These are phyloP conservation scores for Scheffersomyces parashehatae DNA, from an alignment of 1,139 yeast species.

Conservation along the genomic window DNA sequence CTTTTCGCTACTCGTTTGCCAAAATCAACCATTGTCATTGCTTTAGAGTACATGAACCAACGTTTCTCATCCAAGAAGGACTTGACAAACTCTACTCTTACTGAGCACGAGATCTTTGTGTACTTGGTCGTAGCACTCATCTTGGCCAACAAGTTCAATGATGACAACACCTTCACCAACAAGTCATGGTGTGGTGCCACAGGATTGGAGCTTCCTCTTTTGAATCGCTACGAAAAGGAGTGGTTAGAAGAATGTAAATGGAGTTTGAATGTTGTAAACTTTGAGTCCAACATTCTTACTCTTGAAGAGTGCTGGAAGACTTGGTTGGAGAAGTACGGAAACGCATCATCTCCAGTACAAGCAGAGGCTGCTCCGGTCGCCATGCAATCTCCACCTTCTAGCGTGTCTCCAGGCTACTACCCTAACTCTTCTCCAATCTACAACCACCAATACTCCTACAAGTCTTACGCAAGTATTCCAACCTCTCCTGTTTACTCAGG, in stretches of 20 bases:
- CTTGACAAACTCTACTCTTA: constrained; percentile 24
- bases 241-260: constrained; percentile 65
- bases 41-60: constrained; percentile 71
- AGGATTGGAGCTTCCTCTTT: constrained; percentile 60
- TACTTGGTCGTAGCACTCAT: constrained; percentile 70
- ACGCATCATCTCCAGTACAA: constrained; percentile 2
- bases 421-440: constrained; percentile 23
- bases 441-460: constrained; percentile 6
- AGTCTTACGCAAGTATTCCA: constrained; percentile 18
- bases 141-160: constrained; percentile 91
- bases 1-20: constrained; percentile 90
- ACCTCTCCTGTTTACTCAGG: constrained; percentile 25
- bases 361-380: constrained; percentile 5
- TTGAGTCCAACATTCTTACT: constrained; percentile 40
- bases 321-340: constrained; percentile 41
- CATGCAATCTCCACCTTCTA: constrained; percentile 8
- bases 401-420: constrained; percentile 12
- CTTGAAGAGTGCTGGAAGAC: constrained; percentile 51
- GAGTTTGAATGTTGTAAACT: constrained; percentile 48
- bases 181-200: constrained; percentile 96
- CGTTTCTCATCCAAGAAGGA: constrained; percentile 30
- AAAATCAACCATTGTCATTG: constrained; percentile 72
- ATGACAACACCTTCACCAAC: constrained; percentile 94
- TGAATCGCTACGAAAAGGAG: constrained; percentile 67
- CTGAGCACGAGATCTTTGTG: constrained; percentile 54